phyloP scores from a whole-genome alignment of 371 early-diverging fungal species.

The Apophysomyces trapeziformis region DNA sequence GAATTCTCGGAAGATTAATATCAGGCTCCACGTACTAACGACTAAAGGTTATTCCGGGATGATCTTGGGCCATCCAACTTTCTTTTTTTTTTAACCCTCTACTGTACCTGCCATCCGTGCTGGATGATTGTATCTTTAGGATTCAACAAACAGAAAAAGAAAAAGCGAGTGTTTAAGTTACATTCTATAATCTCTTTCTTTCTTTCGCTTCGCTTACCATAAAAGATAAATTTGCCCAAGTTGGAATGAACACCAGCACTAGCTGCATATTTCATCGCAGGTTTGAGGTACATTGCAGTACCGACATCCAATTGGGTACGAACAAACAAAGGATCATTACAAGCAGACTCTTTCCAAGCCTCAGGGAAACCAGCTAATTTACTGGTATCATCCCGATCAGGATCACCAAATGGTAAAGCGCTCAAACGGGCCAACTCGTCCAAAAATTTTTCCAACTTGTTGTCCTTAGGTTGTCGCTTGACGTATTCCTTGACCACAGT shows the following conservation, averaged over 20 bases:
- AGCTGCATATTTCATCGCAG: slow-evolving; percentile 50
- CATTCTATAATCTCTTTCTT: too few species aligned
- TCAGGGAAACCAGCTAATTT: slow-evolving; percentile 28
- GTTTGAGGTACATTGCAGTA: slow-evolving; percentile 47
- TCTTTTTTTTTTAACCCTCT: too few species aligned
- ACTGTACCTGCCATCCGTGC: slow-evolving; percentile 55
- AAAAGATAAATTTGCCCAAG: slow-evolving; percentile 56
- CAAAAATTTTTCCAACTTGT: slow-evolving; percentile 32
- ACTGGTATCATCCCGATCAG: slow-evolving; percentile 29
- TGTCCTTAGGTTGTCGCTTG: slow-evolving; percentile 28
- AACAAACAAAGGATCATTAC: slow-evolving; percentile 41
- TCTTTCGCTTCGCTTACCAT: slow-evolving; percentile 32
- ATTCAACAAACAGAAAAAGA: neutral
- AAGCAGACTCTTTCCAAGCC: slow-evolving; percentile 43
- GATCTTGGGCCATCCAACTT: neutral
- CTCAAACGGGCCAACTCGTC: slow-evolving; percentile 40
- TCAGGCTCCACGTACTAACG: slow-evolving; percentile 45
- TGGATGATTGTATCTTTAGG: slow-evolving; percentile 52
- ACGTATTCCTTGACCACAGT: slow-evolving; percentile 55
- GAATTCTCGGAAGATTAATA: slow-evolving; percentile 48
- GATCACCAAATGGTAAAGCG: slow-evolving; percentile 38
- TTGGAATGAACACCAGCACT: slow-evolving; percentile 41
- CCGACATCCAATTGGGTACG: slow-evolving; percentile 50
- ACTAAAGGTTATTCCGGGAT: slow-evolving; percentile 11
- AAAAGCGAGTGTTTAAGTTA: neutral